Evolutionary conservation across 352 stramenopile genomes (phyloP).

Genomic region (Phytophthora pluvialis): DNA sequence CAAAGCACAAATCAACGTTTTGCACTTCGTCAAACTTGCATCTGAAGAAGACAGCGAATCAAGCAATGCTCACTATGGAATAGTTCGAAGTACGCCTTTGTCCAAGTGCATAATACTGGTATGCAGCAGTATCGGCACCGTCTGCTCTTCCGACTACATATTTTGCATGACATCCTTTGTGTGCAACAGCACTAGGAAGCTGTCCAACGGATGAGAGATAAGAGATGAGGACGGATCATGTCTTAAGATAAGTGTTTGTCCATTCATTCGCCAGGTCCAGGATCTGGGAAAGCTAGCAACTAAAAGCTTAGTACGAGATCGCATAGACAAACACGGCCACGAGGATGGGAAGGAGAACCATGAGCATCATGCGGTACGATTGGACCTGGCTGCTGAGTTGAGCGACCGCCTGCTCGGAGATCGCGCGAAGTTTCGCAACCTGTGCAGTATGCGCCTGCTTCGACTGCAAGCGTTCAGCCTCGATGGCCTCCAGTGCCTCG

Average conservation of each 20-base stretch:
- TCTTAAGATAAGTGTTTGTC: conserved; percentile 13
- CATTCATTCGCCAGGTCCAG: conserved; percentile 1
- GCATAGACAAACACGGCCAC: conserved; percentile 61
- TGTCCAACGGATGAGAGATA: too few relatives aligned
- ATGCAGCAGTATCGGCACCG: too few relatives aligned
- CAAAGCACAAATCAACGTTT: too few relatives aligned
- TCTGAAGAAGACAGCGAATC: too few relatives aligned
- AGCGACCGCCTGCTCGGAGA: conserved; percentile 36
- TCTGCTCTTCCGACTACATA: too few relatives aligned
- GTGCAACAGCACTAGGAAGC: too few relatives aligned
- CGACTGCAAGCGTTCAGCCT: conserved; percentile 34
- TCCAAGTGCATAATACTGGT: too few relatives aligned
- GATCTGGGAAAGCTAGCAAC: conserved; percentile 1
- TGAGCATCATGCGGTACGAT: conserved; percentile 63
- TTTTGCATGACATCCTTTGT: too few relatives aligned
- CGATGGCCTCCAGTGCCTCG: conserved; percentile 26
- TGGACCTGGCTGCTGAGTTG: conserved; percentile 50
- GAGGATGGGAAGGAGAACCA: conserved; percentile 61
- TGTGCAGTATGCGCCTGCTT: conserved; percentile 48
- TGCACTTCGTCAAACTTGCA: too few relatives aligned
- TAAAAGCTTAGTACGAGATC: conserved; percentile 46
- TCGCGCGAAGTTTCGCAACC: conserved; percentile 47
- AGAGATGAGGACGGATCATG: too few relatives aligned
- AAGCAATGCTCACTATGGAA: too few relatives aligned
- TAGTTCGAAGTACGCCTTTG: too few relatives aligned